phyloP scores from a whole-genome alignment of 768 basidiomycete species.

The Russula olivacea region DNA sequence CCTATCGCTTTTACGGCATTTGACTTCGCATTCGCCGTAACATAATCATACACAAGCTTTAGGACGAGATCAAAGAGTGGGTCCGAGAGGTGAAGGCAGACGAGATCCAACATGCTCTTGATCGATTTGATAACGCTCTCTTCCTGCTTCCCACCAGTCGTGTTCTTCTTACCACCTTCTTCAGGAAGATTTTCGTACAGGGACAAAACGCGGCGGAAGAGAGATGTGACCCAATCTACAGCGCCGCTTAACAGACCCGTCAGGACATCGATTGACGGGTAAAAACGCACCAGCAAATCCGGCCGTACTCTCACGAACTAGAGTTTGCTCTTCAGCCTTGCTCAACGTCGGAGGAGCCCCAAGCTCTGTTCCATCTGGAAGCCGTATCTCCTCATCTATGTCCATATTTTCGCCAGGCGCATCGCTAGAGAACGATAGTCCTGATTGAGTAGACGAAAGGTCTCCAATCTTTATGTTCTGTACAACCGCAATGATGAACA shows the following conservation, averaged over 20 bases:
- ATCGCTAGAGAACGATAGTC: constrained; percentile 49
- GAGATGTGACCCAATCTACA: constrained; percentile 72
- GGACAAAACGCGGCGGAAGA: constrained; percentile 71
- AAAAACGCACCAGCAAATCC: constrained; percentile 58
- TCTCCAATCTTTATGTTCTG: constrained; percentile 78
- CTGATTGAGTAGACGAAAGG: constrained; percentile 56
- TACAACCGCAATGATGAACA: constrained; percentile 67
- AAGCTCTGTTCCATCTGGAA: constrained; percentile 49
- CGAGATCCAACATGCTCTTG: constrained; percentile 72
- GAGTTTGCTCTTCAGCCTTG: constrained; percentile 61
- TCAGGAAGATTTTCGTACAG: constrained; percentile 92
- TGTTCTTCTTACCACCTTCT: constrained; percentile 83
- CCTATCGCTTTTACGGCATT: constrained; percentile 91
- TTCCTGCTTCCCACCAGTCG: constrained; percentile 80
- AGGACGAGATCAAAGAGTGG: constrained; percentile 79
- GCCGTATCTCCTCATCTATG: constrained; percentile 40
- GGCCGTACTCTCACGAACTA: constrained; percentile 73
- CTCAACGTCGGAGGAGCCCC: constrained; percentile 41
- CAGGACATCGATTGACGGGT: background rate
- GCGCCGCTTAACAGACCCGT: background rate
- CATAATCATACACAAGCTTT: constrained; percentile 80
- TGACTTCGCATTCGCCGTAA: constrained; percentile 81
- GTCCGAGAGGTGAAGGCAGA: constrained; percentile 76
- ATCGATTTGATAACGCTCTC: constrained; percentile 71
- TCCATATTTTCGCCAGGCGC: constrained; percentile 52